phyloP scores from a whole-genome alignment of 768 basidiomycete species.

The Xanthoconium stramineum region DNA sequence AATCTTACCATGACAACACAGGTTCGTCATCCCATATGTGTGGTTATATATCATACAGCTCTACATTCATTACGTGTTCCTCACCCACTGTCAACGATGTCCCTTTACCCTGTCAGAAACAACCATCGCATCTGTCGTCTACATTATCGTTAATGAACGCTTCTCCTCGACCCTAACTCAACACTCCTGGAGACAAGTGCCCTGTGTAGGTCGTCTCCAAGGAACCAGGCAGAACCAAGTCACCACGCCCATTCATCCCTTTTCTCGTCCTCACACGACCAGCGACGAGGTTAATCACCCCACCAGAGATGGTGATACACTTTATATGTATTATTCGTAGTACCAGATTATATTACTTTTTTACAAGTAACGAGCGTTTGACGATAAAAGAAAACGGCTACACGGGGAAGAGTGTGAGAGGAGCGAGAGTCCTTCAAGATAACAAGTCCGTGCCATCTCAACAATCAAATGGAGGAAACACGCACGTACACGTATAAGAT shows the following conservation, averaged over 20 bases:
- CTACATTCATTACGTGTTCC: too few relatives aligned
- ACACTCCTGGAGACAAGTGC: too few relatives aligned
- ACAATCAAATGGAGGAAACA: not conserved
- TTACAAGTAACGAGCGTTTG: not conserved
- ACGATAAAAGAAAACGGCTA: not conserved
- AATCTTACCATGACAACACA: too few relatives aligned
- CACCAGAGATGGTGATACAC: not conserved
- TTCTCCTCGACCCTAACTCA: too few relatives aligned
- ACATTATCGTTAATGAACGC: too few relatives aligned
- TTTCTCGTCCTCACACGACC: not conserved
- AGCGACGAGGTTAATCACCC: not conserved
- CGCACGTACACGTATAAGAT: not conserved
- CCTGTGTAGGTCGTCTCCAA: not conserved
- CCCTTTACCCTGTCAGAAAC: too few relatives aligned
- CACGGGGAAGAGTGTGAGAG: too few relatives aligned
- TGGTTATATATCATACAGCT: too few relatives aligned
- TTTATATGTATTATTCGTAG: not conserved
- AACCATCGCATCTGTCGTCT: too few relatives aligned
- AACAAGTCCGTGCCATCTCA: not conserved
- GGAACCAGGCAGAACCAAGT: not conserved
- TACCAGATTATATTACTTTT: conserved; percentile 5
- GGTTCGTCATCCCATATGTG: too few relatives aligned
- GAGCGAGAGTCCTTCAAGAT: not conserved
- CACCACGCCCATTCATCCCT: not conserved
- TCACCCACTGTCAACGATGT: too few relatives aligned